Conservation (phyloP, 2,329 filamentous ascomycete species). For the Dichotomopilus funicola region DNA sequence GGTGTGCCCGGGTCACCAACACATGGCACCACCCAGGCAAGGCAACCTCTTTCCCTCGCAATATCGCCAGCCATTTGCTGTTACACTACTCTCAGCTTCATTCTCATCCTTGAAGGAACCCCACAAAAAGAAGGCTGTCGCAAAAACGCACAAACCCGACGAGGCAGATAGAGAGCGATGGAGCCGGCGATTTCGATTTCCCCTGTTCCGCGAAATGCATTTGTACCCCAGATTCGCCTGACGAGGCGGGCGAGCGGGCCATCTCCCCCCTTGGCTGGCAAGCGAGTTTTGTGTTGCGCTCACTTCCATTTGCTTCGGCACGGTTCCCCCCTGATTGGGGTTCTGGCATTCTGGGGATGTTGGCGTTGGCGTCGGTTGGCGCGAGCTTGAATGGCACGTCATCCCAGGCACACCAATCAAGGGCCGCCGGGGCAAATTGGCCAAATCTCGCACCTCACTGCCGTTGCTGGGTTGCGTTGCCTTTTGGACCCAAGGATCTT, state of each 20-base stretch:
- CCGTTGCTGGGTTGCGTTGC: neutral
- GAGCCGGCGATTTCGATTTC: conserved; percentile 1
- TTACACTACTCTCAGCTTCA: neutral
- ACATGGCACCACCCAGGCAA: conserved; percentile 4
- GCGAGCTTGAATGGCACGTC: conserved; percentile 4
- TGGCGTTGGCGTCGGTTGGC: no score
- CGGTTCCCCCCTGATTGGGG: neutral
- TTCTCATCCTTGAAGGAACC: neutral
- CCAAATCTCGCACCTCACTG: conserved; percentile 15
- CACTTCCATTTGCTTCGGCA: neutral
- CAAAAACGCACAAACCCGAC: neutral
- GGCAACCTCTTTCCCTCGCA: neutral
- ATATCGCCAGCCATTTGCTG: neutral
- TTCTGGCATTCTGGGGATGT: no score
- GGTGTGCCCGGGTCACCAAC: neutral
- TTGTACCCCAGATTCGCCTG: no score
- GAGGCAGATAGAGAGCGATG: conserved; percentile 2
- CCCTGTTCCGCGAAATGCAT: no score
- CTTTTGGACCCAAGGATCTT: neutral
- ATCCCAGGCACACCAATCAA: conserved; percentile 19
- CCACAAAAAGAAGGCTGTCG: conserved; percentile 9
- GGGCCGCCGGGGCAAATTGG: conserved; percentile 7
- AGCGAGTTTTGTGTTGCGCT: neutral
- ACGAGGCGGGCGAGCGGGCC: no score
- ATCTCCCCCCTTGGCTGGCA: neutral